A percentile compares a stretch with the other conserved stretches of the same genome.
Evolutionary conservation across 2,329 filamentous ascomycete genomes (phyloP).

Genomic region (Trichophyton verrucosum): DNA sequence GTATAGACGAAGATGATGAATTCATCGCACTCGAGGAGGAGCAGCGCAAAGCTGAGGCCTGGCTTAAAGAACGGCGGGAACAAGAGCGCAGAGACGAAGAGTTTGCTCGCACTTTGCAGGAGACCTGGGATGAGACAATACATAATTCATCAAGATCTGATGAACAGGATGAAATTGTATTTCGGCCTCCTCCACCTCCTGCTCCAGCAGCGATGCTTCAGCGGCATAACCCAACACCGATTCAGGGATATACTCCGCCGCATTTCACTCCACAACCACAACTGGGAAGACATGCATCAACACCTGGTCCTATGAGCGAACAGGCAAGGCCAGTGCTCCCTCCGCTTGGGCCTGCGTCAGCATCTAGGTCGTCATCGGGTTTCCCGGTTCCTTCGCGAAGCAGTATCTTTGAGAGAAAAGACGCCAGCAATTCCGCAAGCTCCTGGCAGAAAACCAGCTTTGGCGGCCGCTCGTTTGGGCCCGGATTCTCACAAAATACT

Average conservation of each 20-base stretch:
- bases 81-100: slow-evolving; percentile 29
- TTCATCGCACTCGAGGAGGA: slow-evolving; percentile 21
- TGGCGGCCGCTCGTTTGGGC: not conserved
- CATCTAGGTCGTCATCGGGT: not conserved
- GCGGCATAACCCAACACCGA: not conserved
- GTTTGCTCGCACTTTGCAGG: slow-evolving; percentile 28
- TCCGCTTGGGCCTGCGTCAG: not conserved
- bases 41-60: slow-evolving; percentile 22
- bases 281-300: not conserved
- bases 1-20: slow-evolving; percentile 17
- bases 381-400: not conserved
- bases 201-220: not conserved
- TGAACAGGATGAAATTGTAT: not conserved
- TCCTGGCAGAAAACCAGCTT: not conserved
- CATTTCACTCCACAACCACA: not conserved
- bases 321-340: not conserved
- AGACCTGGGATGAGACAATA: slow-evolving; percentile 16
- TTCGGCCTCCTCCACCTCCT: not conserved
- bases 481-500: not conserved
- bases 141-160: slow-evolving; percentile 3
- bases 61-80: slow-evolving; percentile 20
- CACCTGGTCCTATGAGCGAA: not conserved
- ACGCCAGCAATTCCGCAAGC: not conserved
- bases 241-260: not conserved
- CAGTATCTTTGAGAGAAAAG: not conserved